Evolutionary conservation across 1,139 yeast genomes (phyloP).

Genomic region (Pneumocystis murina): DNA sequence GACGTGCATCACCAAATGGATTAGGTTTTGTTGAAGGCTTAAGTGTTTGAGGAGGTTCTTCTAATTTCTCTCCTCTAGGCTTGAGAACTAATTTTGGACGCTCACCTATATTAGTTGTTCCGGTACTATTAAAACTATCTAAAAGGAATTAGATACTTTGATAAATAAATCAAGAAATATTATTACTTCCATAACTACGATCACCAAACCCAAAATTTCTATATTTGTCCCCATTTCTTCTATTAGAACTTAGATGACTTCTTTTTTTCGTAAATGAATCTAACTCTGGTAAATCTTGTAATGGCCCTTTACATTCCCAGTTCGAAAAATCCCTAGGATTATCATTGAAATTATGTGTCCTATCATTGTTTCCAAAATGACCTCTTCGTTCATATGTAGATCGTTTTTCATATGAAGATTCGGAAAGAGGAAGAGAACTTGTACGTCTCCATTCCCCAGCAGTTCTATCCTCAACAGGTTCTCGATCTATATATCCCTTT

Average conservation of each 20-base stretch:
- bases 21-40: constrained; percentile 13
- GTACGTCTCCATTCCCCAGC: constrained; percentile 22
- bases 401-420: constrained; percentile 11
- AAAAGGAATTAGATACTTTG: background rate
- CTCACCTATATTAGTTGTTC: background rate
- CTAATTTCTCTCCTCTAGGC: background rate
- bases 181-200: background rate
- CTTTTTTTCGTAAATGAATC: background rate
- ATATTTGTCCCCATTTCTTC: constrained; percentile 5
- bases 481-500: constrained; percentile 24
- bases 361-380: constrained; percentile 6
- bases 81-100: background rate
- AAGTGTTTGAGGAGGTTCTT: background rate
- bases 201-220: background rate
- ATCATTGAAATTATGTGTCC: constrained; percentile 17
- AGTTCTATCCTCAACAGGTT: constrained; percentile 16
- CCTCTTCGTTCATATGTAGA: constrained; percentile 13
- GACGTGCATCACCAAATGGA: constrained; percentile 28
- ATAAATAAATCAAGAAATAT: background rate
- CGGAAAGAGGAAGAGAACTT: constrained; percentile 24
- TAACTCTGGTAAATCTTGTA: constrained; percentile 13
- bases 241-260: constrained; percentile 13
- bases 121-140: background rate
- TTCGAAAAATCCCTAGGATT: constrained; percentile 19
- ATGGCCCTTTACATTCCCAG: constrained; percentile 26